Evolutionary conservation across 2,329 filamentous ascomycete genomes (phyloP).

Genomic region (Ascochyta koolunga): DNA sequence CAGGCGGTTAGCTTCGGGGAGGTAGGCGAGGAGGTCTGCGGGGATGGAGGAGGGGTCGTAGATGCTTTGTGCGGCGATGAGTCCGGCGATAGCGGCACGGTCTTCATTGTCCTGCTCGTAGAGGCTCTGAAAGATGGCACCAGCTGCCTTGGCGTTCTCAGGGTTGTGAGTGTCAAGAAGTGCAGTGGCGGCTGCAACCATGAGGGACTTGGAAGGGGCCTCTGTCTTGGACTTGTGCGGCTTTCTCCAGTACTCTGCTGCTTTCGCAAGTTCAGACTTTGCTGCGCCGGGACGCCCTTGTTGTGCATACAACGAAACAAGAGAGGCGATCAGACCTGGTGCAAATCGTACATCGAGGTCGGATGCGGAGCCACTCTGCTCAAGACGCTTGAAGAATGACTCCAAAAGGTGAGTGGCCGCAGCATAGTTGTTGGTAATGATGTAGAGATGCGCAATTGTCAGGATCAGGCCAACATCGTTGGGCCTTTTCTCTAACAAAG

Average conservation of each 20-base stretch:
- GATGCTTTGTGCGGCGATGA: constrained; percentile 81
- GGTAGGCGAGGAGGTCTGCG: constrained; percentile 58
- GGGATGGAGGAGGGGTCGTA: constrained; percentile 63
- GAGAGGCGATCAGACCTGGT: constrained; percentile 81
- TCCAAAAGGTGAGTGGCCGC: constrained; percentile 79
- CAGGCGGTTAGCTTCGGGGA: constrained; percentile 69
- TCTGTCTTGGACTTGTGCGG: constrained; percentile 59
- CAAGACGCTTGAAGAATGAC: constrained; percentile 73
- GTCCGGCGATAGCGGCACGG: constrained; percentile 74
- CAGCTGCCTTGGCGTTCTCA: constrained; percentile 72
- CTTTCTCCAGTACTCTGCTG: constrained; percentile 78
- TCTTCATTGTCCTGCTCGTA: constrained; percentile 70
- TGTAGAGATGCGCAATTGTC: constrained; percentile 81
- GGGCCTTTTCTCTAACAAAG: constrained; percentile 74
- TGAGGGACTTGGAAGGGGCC: constrained; percentile 63
- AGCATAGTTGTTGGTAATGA: constrained; percentile 71
- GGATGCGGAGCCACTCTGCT: constrained; percentile 62
- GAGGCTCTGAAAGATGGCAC: constrained; percentile 78
- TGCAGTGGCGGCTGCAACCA: constrained; percentile 76
- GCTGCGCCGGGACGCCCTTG: constrained; percentile 76
- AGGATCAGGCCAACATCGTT: constrained; percentile 81
- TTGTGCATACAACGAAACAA: constrained; percentile 77
- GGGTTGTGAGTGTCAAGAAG: constrained; percentile 76
- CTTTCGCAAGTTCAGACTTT: constrained; percentile 75
- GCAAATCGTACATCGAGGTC: constrained; percentile 76